Conservation (phyloP, 768 basidiomycete genomes). For the Russula ochroleuca region DNA sequence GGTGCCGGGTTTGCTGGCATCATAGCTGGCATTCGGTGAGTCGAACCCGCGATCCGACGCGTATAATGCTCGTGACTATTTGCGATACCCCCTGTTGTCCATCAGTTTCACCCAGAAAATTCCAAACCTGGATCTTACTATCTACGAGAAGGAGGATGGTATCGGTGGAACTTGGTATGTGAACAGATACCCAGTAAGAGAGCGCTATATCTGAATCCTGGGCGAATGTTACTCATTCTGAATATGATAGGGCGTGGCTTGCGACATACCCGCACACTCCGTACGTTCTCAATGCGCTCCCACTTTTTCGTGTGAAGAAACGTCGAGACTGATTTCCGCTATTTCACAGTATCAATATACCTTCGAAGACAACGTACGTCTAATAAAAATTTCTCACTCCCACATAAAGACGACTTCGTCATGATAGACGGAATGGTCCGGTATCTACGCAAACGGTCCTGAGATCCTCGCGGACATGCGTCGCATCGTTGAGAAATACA, state of each 20-base stretch:
- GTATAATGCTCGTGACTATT: neutral
- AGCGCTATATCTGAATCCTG: neutral
- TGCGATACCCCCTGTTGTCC: neutral
- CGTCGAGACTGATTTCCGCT: neutral
- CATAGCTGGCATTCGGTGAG: constrained; percentile 51
- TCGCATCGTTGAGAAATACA: constrained; percentile 52
- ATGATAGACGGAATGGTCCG: constrained; percentile 25
- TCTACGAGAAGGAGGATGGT: constrained; percentile 57
- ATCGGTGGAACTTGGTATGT: constrained; percentile 61
- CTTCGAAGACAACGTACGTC: constrained; percentile 24
- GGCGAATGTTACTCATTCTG: neutral
- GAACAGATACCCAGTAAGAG: constrained; percentile 34
- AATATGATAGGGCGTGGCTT: constrained; percentile 17
- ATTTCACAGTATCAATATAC: constrained; percentile 17
- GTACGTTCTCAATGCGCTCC: constrained; percentile 4
- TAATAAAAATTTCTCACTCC: too few relatives aligned
- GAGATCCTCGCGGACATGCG: constrained; percentile 55
- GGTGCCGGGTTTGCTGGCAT: constrained; percentile 61
- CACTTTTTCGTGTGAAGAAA: neutral
- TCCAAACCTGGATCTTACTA: constrained; percentile 49
- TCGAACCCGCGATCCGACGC: neutral
- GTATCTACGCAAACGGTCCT: constrained; percentile 18
- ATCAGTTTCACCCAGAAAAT: constrained; percentile 49
- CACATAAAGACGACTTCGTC: too few relatives aligned
- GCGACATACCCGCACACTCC: constrained; percentile 22